These are phyloP conservation scores for Linnemannia hyalina DNA, from an alignment of 192 early-diverging fungal species.

Conservation along the genomic window DNA sequence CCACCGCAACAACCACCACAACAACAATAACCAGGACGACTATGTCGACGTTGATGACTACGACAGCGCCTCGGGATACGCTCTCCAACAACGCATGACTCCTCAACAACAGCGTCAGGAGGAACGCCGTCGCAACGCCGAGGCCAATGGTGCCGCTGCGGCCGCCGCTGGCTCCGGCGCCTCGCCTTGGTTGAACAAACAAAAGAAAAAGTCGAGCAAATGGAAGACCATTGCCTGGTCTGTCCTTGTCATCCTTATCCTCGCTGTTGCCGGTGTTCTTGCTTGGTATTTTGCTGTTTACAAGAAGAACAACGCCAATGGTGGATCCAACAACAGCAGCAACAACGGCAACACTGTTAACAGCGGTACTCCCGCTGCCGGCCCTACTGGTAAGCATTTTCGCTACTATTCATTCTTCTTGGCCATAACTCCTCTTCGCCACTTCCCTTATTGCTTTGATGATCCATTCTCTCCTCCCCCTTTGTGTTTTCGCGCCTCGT, in stretches of 20 bases:
- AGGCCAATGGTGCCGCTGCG: constrained; percentile 10
- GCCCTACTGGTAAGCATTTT: constrained; percentile 23
- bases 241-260: constrained; percentile 9
- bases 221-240: constrained; percentile 42
- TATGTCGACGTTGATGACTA: constrained; percentile 11
- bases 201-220: constrained; percentile 26
- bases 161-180: constrained; percentile 27
- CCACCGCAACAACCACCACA: constrained; percentile 1
- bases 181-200: constrained; percentile 39
- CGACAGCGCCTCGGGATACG: neutral
- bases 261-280: constrained; percentile 24
- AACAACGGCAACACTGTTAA: neutral
- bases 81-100: constrained; percentile 25
- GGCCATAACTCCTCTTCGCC: no score
- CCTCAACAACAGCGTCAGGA: constrained; percentile 41
- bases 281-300: constrained; percentile 47
- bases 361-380: neutral
- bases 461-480: neutral
- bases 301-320: constrained; percentile 34
- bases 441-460: neutral
- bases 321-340: constrained; percentile 2
- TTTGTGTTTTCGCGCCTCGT: neutral
- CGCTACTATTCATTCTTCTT: neutral
- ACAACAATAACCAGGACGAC: neutral
- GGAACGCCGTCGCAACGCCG: constrained; percentile 34